A percentile compares a stretch with the other conserved stretches of the same genome.
Evolutionary conservation across 176 grass and related monocot species (phyloP).

Genomic region (Alopecurus myosuroides): DNA sequence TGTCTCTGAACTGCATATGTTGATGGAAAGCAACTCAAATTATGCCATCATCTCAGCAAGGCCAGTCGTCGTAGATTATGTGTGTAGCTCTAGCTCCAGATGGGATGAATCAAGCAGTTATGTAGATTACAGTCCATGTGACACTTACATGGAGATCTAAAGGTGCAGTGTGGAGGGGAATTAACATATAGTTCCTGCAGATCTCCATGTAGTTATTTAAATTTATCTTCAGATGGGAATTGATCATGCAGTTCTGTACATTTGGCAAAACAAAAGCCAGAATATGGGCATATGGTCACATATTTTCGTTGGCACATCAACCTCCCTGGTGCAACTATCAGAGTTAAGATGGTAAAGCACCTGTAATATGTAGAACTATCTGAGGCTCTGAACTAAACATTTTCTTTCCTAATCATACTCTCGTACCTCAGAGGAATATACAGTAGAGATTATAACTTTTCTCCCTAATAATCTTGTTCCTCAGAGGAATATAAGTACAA

Average conservation of each 20-base stretch:
- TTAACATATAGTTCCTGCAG: too few species aligned
- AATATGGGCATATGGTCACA: not conserved
- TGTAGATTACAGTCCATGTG: not conserved
- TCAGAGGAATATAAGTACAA: slow-evolving; percentile 41
- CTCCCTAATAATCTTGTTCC: slow-evolving; percentile 29
- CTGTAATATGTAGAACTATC: slow-evolving; percentile 7
- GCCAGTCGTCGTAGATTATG: not conserved
- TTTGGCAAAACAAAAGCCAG: too few species aligned
- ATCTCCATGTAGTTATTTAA: too few species aligned
- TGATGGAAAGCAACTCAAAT: not conserved
- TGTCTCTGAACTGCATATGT: not conserved
- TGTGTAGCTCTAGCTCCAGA: not conserved
- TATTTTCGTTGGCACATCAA: slow-evolving; percentile 27
- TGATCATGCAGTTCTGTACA: not conserved
- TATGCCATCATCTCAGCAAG: not conserved
- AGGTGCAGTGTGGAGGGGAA: too few species aligned
- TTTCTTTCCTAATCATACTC: slow-evolving; percentile 6
- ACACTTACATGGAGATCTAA: too few species aligned
- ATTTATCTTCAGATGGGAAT: not conserved
- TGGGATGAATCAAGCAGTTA: not conserved
- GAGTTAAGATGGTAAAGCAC: not conserved
- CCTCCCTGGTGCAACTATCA: slow-evolving; percentile 14
- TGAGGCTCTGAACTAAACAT: slow-evolving; percentile 23
- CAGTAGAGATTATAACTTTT: slow-evolving; percentile 17
- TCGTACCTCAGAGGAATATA: slow-evolving; percentile 40